Base-by-base conservation (phyloP, 805 yeast species). In the Cyberlindnera veronae region DNA sequence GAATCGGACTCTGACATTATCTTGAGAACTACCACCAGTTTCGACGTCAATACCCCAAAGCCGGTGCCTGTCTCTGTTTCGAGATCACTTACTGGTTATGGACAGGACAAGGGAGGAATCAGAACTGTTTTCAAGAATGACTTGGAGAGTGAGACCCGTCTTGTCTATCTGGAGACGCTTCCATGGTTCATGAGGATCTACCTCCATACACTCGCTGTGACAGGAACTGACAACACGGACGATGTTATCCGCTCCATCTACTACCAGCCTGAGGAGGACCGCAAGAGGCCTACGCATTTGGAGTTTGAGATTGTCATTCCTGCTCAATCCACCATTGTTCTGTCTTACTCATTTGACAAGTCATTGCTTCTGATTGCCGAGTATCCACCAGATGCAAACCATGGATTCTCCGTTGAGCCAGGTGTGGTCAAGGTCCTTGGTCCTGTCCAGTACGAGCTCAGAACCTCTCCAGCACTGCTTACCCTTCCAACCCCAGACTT, bases 321-420 rank as follows among this genome's bases (percentile, higher is more conserved):
- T 0, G 74, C 90, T 2, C 56, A 68, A 3, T 69, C 80, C 12
- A 70, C 79, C 6, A 60, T 84, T 32, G 72, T 82, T 1, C 50
- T 88, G 38, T 77, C 83, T 3, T 85, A 85, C 58, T 76, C 81
- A 41, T 90, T 91, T 57, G 98, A 93, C 58, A 93, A 90, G 60
- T 80, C 95, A 0, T 69, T 93, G 58, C 69, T 93, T 22, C 73
- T 82, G 42, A 80, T 85, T 45, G 84, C 89, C 3, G 98, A 93
- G 60, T 93, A 93, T 56, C 99, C 99, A n/a, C 99, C 99, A 1
- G 99, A 93, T 68, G 98, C 99, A 2, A 93, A 93, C 60, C 97
- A 93, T 54, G 99, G 99, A 1, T 93, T 93, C 63, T 91, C 90
- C 44, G 79, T 93, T 32, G 93, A 93, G 18, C 95, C 98, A 0